These are phyloP conservation scores for Cylindrotheca fusiformis DNA, from an alignment of 108 stramenopile genomes.

Conservation along the genomic window DNA sequence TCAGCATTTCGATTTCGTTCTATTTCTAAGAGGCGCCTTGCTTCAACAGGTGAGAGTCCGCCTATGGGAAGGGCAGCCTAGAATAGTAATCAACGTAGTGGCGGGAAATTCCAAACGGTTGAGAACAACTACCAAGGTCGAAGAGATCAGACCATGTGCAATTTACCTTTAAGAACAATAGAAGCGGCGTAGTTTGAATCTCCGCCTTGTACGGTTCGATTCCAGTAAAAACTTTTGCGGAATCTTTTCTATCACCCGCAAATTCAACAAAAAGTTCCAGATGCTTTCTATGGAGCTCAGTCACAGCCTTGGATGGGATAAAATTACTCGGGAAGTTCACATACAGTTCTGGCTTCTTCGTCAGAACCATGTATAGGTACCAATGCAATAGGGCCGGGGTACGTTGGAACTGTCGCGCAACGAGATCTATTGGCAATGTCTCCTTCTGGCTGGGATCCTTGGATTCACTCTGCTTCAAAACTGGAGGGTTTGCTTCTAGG, in stretches of 20 bases:
- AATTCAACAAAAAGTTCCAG: conserved; percentile 68
- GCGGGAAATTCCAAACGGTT: not conserved
- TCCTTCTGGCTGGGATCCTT: conserved; percentile 20
- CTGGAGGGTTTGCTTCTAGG: conserved; percentile 13
- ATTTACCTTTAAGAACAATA: conserved; percentile 67
- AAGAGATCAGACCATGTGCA: conserved; percentile 8
- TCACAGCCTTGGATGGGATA: conserved; percentile 60
- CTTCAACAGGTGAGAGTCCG: conserved; percentile 56
- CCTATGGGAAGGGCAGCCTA: conserved; percentile 71
- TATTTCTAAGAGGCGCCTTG: conserved; percentile 44
- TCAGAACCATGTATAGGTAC: conserved; percentile 74
- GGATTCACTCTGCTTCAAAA: not conserved
- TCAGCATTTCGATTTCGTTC: conserved; percentile 23
- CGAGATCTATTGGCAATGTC: conserved; percentile 65
- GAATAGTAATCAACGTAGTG: not conserved
- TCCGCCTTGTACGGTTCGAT: conserved; percentile 38
- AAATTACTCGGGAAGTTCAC: conserved; percentile 78
- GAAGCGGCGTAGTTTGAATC: conserved; percentile 48
- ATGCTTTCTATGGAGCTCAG: conserved; percentile 66
- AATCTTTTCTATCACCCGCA: conserved; percentile 39
- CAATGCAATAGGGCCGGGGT: conserved; percentile 71
- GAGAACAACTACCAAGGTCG: not conserved
- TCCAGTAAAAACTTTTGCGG: conserved; percentile 23
- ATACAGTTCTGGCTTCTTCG: conserved; percentile 68
- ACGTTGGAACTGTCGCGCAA: conserved; percentile 55